Base-by-base conservation (phyloP, 176 grass and related monocot genomes). In the Carex myosuroides region DNA sequence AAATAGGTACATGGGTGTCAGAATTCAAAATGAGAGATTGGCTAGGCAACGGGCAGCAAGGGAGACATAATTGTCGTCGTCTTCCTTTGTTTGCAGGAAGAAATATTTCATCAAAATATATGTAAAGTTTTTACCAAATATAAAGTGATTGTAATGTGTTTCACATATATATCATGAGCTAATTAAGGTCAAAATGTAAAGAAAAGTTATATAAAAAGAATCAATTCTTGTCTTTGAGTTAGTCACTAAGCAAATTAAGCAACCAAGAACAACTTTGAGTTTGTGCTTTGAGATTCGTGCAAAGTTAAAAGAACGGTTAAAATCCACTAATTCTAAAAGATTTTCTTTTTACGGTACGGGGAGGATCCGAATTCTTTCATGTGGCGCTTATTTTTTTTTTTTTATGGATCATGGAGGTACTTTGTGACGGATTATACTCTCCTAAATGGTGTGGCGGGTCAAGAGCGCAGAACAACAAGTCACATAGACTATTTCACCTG, bases 1-100 rank as follows among this genome's bases (percentile, higher is more conserved):
- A 55, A 53, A 60, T 83, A 97, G 91, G 90, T 94, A 97, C 30
- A 90, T 97, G 94, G 91, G 91, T 7, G 42, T 92, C 6, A 90
- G 87, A 60, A 97, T 97, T 64, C 90, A 94, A 79, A 84, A 89
- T 2, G 85, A 97, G 69, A 93, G 89, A 74, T 83, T 83, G 58
- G 65, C 80, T 29, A 46, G 60, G 39, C 39, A 44, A 53, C 3
- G 29, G 60, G 22, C 80, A 82, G 11, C 53, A 32, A 52, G 13
- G 20, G 18, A 32, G 60, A 46, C 59, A 14, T 81, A 82, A 82
- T 66, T 48, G 39, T 54, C 16, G 8, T 17, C 13, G 0, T 65
- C 37, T 82, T 60, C 33, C 20, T 67, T 60, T 18, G 22, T 62
- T 32, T 21, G 30, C 26, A 6, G 16, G 16, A 56, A 48, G 72